Conservation (phyloP, 345 rosid species). For the Salix exigua region DNA sequence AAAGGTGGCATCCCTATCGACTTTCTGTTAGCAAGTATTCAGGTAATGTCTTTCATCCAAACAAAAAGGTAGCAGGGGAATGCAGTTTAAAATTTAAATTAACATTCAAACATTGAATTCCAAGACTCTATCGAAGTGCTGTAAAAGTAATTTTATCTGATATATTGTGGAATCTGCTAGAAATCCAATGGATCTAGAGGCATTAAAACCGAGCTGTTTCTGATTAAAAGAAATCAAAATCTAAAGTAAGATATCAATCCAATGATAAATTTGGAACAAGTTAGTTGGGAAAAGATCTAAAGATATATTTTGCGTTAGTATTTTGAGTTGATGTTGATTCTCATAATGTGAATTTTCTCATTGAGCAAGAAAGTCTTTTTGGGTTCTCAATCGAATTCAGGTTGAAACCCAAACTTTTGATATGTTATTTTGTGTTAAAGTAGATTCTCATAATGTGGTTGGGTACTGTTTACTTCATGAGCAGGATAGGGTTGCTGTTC, state of each 20-base stretch:
- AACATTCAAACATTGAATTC: too few species aligned
- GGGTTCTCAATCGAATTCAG: too few species aligned
- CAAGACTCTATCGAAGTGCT: background rate
- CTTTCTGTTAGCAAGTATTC: constrained; percentile 38
- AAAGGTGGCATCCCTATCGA: constrained; percentile 40
- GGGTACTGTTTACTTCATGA: constrained; percentile 36
- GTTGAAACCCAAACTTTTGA: background rate
- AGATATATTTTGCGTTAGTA: background rate
- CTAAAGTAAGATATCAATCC: too few species aligned
- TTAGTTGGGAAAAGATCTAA: background rate
- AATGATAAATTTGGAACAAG: too few species aligned
- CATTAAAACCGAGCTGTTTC: too few species aligned
- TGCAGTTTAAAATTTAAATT: background rate
- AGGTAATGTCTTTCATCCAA: constrained; percentile 40
- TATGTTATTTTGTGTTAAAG: background rate
- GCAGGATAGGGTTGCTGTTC: constrained; percentile 65
- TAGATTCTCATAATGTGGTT: constrained; percentile 11
- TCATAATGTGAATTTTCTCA: background rate
- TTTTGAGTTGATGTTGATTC: background rate
- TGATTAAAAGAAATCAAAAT: too few species aligned
- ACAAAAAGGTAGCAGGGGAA: too few species aligned
- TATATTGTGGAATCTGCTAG: too few species aligned
- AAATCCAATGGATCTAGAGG: too few species aligned
- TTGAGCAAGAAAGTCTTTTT: too few species aligned
- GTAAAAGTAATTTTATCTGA: too few species aligned